These are phyloP conservation scores for Tricholoma flavovirens DNA, from an alignment of 768 basidiomycete species.

Conservation along the genomic window DNA sequence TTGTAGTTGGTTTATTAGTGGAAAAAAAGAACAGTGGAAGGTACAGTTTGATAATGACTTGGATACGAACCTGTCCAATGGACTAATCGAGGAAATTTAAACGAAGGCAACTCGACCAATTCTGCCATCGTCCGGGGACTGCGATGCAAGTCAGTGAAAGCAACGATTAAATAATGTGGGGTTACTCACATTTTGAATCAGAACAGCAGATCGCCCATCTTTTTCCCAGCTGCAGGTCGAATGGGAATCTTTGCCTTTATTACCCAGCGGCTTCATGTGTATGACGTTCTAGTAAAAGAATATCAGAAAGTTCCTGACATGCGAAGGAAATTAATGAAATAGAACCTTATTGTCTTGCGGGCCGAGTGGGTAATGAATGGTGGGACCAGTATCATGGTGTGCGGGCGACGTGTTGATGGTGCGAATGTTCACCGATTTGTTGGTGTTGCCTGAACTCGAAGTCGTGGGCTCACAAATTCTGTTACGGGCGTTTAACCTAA, in stretches of 20 bases:
- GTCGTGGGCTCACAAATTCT: conserved; percentile 9
- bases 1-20: too few species aligned
- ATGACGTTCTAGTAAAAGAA: conserved; percentile 1
- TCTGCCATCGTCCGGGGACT: background rate
- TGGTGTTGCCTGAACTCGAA: conserved; percentile 5
- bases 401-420: conserved; percentile 10
- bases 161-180: background rate
- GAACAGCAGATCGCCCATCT: background rate
- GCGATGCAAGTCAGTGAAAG: background rate
- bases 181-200: background rate
- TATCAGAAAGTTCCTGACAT: background rate
- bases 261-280: conserved; percentile 5
- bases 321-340: background rate
- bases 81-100: background rate
- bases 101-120: background rate
- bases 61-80: background rate
- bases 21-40: too few species aligned
- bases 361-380: background rate
- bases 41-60: too few species aligned
- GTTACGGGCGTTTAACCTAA: conserved; percentile 20
- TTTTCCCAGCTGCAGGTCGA: conserved; percentile 2
- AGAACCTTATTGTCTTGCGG: conserved; percentile 9
- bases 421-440: conserved; percentile 13
- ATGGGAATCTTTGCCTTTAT: conserved; percentile 1
- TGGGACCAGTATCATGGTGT: background rate